Evolutionary conservation across 495 filamentous ascomycete species (phyloP).

Genomic region (Daldinia vernicosa): DNA sequence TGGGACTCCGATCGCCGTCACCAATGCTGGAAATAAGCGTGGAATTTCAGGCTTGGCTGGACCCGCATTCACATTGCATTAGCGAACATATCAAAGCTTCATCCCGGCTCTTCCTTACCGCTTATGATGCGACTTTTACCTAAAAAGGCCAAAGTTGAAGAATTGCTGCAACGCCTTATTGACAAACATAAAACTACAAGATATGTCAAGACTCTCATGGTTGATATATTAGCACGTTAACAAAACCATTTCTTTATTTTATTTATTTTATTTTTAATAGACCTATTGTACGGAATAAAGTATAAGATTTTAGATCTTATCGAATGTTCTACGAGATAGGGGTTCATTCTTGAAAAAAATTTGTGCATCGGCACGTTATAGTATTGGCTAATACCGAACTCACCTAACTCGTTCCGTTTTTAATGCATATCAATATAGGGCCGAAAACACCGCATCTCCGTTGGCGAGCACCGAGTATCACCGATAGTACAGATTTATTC

Average conservation of each 20-base stretch:
- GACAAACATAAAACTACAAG: background rate
- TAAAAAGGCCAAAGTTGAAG: background rate
- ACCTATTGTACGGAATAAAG: background rate
- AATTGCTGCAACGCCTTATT: background rate
- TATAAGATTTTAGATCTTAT: background rate
- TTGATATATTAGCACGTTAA: background rate
- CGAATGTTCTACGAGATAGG: slow-evolving; percentile 24
- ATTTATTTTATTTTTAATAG: background rate
- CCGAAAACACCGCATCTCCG: slow-evolving; percentile 4
- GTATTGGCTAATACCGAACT: slow-evolving; percentile 4
- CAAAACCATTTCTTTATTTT: background rate
- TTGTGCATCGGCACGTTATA: slow-evolving; percentile 14
- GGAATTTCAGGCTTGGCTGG: slow-evolving; percentile 16
- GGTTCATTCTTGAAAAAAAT: slow-evolving; percentile 11
- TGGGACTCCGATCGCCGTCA: slow-evolving; percentile 29
- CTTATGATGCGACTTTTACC: slow-evolving; percentile 12
- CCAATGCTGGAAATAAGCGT: slow-evolving; percentile 17
- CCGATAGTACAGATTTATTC: background rate
- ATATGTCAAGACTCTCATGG: background rate
- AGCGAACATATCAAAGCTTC: slow-evolving; percentile 11
- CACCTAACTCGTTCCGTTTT: background rate
- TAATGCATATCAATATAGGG: slow-evolving; percentile 16
- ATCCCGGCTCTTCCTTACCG: slow-evolving; percentile 1
- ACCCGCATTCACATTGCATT: slow-evolving; percentile 15
- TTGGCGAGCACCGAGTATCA: background rate